These are phyloP conservation scores for Talaromyces sp. DNA, from an alignment of 2,329 filamentous ascomycete genomes.

Conservation along the genomic window DNA sequence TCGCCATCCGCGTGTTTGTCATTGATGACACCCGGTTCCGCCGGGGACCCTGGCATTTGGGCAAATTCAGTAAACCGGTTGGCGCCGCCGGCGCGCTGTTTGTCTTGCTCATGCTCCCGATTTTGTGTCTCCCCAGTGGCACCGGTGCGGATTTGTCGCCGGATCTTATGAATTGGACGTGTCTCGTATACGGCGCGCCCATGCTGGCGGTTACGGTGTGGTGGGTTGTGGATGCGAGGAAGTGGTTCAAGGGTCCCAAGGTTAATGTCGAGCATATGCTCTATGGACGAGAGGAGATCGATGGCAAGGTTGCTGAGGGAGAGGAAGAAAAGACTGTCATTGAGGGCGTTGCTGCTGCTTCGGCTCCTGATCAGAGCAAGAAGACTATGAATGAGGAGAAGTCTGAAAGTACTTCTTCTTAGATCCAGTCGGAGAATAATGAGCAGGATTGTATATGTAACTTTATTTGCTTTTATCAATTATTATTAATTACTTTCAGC, in stretches of 20 bases:
- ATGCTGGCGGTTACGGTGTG: constrained; percentile 56
- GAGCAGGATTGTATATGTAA: not conserved
- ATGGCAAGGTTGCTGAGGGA: not conserved
- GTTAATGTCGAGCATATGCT: constrained; percentile 56
- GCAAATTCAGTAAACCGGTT: constrained; percentile 52
- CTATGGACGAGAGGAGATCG: constrained; percentile 11
- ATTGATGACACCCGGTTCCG: constrained; percentile 57
- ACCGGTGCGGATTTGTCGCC: constrained; percentile 49
- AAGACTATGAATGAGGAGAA: not conserved
- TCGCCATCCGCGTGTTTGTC: constrained; percentile 39
- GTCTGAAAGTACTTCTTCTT: not conserved
- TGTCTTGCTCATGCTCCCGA: constrained; percentile 61
- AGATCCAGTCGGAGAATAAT: not conserved
- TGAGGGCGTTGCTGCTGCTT: not conserved
- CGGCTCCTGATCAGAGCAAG: not conserved
- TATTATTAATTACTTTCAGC: not conserved
- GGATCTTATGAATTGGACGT: constrained; percentile 62
- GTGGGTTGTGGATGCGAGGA: constrained; percentile 58
- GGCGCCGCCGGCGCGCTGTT: constrained; percentile 54
- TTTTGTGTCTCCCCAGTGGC: constrained; percentile 58
- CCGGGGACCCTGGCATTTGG: constrained; percentile 63
- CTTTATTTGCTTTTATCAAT: not conserved
- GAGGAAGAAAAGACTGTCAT: not conserved
- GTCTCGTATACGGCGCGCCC: constrained; percentile 58
- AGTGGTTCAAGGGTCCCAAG: constrained; percentile 67